Percentiles rank a stretch among this genome's conserved stretches.
These are phyloP conservation scores for Fusarium sp. DNA, from an alignment of 2,329 filamentous ascomycete genomes.

Conservation along the genomic window DNA sequence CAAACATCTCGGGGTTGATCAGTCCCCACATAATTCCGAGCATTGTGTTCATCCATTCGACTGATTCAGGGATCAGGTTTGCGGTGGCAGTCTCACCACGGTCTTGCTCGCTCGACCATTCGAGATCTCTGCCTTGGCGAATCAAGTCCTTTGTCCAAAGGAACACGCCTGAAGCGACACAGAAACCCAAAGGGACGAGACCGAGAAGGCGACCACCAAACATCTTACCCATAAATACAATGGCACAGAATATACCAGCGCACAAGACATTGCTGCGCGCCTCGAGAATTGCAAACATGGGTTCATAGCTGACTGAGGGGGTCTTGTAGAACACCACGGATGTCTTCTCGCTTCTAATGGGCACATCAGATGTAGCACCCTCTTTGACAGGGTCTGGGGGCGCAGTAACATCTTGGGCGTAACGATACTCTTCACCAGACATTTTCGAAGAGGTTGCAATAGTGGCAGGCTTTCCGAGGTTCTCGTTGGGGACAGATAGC, in stretches of 20 bases:
- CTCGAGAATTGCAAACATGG: constrained; percentile 84
- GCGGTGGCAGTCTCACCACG: constrained; percentile 87
- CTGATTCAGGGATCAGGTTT: constrained; percentile 92
- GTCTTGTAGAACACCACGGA: constrained; percentile 97
- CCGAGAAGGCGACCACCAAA: constrained; percentile 85
- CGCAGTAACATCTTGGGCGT: constrained; percentile 89
- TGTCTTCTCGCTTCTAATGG: constrained; percentile 95
- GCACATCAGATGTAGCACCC: constrained; percentile 90
- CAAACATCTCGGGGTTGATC: constrained; percentile 95
- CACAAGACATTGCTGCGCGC: constrained; percentile 79
- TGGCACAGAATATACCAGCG: constrained; percentile 76
- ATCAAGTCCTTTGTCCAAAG: constrained; percentile 92
- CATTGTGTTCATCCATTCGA: constrained; percentile 96
- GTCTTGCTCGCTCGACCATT: constrained; percentile 90
- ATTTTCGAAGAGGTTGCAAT: constrained; percentile 79
- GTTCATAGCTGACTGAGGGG: constrained; percentile 88
- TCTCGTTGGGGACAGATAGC: constrained; percentile 90
- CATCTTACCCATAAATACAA: constrained; percentile 81
- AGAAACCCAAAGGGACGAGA: constrained; percentile 78
- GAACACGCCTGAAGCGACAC: constrained; percentile 82
- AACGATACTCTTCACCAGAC: constrained; percentile 82
- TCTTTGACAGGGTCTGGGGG: constrained; percentile 88
- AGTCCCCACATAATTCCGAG: constrained; percentile 88
- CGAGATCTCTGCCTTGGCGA: constrained; percentile 81
- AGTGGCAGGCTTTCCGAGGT: constrained; percentile 80